Base-by-base conservation (phyloP, 2,329 filamentous ascomycete species). In the Talaromyces albobiverticillius region DNA sequence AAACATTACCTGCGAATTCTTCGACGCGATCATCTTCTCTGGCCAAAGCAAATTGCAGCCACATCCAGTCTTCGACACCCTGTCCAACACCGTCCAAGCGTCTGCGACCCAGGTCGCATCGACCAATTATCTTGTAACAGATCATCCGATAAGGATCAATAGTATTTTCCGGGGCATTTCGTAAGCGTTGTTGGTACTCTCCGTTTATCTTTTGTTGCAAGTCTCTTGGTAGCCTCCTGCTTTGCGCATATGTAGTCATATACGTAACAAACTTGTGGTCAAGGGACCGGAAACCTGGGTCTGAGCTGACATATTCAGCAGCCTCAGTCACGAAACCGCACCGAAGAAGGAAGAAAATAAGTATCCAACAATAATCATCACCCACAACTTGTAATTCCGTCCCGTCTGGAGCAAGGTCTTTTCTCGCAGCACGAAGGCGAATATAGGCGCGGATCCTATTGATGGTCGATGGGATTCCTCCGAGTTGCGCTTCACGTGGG, bases 51-150 rank as follows among this genome's bases (percentile, higher is more conserved):
- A 87, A 86, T 57, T 86, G 83, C 54, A 87, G 66, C 84, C 84
- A 87, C 58, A 85, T 77, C 83, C 83, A 87, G 61, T 87, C 84
- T 61, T 86, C 83, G 62, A 85, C 81, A 31, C 77, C 79, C 64
- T 82, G 81, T 40, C 75, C 80, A 57, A 86, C 77, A 4, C 75
- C 73, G 42, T 84, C 82, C 32, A 87, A 70, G 56, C 75, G 82
- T 52, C 82, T 76, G 41, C 78, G 76, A 46, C 71, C 76, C 55
- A 86, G 73, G 59, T 87, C 84, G 65, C 83, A 86, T 47, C 84
- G 90, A 43, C 95, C 94, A 62, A 99, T 88, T 58, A 99, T 86
- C 79, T 99, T 97, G 80, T 97, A 97, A 71, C 94, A 96, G 46
- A 93, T 92, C 85, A 96, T 92, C 51, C 91, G 86, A 76, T 95